Conservation (phyloP, 495 filamentous ascomycete species). For the Neurospora discreta region DNA sequence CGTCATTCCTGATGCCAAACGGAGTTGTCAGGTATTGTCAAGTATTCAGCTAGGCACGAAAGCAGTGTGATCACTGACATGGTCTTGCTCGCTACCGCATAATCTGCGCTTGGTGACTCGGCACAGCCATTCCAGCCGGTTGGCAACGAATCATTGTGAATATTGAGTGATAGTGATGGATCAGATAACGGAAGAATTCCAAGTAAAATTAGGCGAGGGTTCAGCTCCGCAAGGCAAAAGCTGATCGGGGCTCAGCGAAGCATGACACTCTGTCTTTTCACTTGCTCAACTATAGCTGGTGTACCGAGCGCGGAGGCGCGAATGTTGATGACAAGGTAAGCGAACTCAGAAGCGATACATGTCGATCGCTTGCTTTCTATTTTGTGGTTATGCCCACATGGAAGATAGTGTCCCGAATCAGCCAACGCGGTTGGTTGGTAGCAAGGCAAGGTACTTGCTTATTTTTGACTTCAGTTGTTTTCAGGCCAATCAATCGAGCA, state of each 20-base stretch:
- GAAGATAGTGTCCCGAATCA: not conserved
- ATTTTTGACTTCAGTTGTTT: not conserved
- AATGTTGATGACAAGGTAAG: not conserved
- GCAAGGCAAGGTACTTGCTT: not conserved
- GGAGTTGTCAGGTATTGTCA: not conserved
- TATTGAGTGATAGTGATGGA: not conserved
- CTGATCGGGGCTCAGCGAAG: not conserved
- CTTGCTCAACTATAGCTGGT: not conserved
- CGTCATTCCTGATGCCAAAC: not conserved
- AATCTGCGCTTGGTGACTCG: not conserved
- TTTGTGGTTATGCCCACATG: not conserved
- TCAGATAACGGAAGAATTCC: not conserved
- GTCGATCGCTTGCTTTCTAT: not conserved
- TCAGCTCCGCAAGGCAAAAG: not conserved
- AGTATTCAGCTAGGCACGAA: not conserved
- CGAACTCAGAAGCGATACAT: not conserved
- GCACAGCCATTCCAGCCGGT: not conserved
- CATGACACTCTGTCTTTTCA: not conserved
- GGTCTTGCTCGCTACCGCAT: not conserved
- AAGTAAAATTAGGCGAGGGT: not conserved
- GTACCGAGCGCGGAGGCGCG: not conserved
- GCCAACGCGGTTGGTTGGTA: not conserved
- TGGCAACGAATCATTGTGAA: not conserved
- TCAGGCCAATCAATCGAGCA: not conserved
- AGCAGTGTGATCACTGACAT: not conserved